phyloP scores from a whole-genome alignment of 208 protist genomes.

The Acanthamoeba quina region DNA sequence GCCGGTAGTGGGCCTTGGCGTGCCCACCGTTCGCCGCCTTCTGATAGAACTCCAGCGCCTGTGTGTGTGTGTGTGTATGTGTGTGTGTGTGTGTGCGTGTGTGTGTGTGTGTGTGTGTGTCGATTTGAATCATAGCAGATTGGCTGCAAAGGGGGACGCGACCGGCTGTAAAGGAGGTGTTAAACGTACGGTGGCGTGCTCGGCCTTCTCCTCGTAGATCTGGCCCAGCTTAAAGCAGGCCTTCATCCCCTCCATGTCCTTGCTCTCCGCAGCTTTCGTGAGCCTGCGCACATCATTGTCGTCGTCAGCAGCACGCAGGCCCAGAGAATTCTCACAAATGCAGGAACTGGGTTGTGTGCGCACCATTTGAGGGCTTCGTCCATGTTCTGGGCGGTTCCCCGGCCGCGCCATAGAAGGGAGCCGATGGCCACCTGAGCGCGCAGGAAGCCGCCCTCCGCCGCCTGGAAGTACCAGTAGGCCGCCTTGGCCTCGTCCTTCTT shows the following conservation, averaged over 20 bases:
- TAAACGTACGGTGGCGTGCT: background rate
- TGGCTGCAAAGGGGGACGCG: too few species aligned
- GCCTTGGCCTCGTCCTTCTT: conserved; percentile 62
- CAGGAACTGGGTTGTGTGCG: too few species aligned
- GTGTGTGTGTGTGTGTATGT: too few species aligned
- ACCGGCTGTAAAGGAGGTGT: too few species aligned
- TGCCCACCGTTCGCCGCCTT: conserved; percentile 33
- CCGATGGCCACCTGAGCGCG: conserved; percentile 52
- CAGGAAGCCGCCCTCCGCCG: conserved; percentile 58
- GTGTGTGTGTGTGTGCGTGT: too few species aligned
- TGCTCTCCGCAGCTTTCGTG: conserved; percentile 48
- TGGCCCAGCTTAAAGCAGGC: conserved; percentile 59
- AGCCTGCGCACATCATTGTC: too few species aligned
- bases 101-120: too few species aligned
- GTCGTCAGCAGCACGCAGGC: too few species aligned
- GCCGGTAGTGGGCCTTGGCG: conserved; percentile 40
- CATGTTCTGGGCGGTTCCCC: conserved; percentile 48
- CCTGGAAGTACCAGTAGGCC: conserved; percentile 71
- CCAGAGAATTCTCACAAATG: too few species aligned
- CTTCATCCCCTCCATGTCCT: conserved; percentile 67
- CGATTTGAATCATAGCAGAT: too few species aligned
- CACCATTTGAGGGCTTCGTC: conserved; percentile 54
- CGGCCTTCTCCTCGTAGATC: conserved; percentile 8
- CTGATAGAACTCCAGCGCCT: conserved; percentile 27
- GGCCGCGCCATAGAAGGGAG: conserved; percentile 46